Evolutionary conservation across 805 yeast genomes (phyloP).

Genomic region (Kodamaea lidongshanica): DNA sequence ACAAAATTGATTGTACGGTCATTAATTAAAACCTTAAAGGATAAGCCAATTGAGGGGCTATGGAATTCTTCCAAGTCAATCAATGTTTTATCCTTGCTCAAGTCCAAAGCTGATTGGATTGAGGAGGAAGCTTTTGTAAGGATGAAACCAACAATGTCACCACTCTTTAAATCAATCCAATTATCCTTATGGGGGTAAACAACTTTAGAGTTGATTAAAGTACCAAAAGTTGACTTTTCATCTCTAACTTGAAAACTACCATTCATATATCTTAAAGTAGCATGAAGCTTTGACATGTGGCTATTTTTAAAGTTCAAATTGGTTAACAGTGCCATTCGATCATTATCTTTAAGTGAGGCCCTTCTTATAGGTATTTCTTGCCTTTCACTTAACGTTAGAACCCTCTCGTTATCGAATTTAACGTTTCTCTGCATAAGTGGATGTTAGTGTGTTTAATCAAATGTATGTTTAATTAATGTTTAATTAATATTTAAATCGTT

Average conservation of each 20-base stretch:
- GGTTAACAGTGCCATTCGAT: conserved; percentile 19
- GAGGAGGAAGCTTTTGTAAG: conserved; percentile 24
- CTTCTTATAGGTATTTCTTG: conserved; percentile 18
- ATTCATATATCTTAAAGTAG: conserved; percentile 17
- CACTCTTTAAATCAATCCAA: conserved; percentile 14
- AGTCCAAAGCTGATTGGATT: conserved; percentile 12
- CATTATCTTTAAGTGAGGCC: conserved; percentile 26
- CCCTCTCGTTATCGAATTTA: conserved; percentile 7
- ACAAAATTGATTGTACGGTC: conserved; percentile 12
- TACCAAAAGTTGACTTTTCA: conserved; percentile 33
- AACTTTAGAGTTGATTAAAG: conserved; percentile 23
- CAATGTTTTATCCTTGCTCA: conserved; percentile 10
- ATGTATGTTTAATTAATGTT: conserved; percentile 1
- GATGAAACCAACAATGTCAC: conserved; percentile 32
- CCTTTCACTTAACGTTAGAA: conserved; percentile 11
- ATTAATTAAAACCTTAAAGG: conserved; percentile 13
- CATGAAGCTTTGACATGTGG: conserved; percentile 37
- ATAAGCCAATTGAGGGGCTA: conserved; percentile 16
- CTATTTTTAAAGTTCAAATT: conserved; percentile 29
- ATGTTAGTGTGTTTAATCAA: neutral
- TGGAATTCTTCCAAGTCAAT: conserved; percentile 19
- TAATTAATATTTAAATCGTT: neutral
- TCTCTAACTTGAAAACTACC: conserved; percentile 24
- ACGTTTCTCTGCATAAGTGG: neutral
- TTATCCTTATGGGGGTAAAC: conserved; percentile 15